Evolutionary conservation across 176 grass and related monocot genomes (phyloP).

Genomic region (Hordeum marinum): DNA sequence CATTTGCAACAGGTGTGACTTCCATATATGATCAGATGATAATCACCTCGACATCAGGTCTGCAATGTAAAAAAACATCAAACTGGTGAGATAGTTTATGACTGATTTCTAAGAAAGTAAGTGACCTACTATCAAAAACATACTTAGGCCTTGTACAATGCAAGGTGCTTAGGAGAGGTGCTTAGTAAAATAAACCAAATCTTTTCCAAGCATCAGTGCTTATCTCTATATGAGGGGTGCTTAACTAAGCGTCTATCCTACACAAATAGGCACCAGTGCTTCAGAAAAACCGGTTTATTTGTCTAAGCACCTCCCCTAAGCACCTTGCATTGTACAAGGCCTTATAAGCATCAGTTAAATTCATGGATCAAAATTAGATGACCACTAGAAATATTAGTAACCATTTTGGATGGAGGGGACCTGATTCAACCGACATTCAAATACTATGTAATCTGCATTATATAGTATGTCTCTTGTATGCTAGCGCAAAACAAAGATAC

Average conservation of each 20-base stretch:
- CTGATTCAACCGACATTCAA: neutral
- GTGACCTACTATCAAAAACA: neutral
- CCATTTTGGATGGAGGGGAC: neutral
- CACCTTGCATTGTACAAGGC: too few species aligned
- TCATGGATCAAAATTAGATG: neutral
- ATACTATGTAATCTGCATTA: neutral
- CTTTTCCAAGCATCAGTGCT: too few species aligned
- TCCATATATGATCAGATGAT: constrained; percentile 3
- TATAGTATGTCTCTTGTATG: neutral
- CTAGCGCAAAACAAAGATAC: neutral
- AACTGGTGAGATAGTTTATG: neutral
- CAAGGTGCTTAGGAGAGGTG: too few species aligned
- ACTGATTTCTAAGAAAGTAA: neutral
- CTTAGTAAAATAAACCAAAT: too few species aligned
- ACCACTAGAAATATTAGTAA: neutral
- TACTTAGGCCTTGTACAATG: too few species aligned
- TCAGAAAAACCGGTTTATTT: too few species aligned
- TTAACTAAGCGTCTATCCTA: too few species aligned
- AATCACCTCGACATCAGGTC: neutral
- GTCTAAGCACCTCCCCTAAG: too few species aligned
- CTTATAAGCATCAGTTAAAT: neutral
- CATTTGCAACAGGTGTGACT: constrained; percentile 4
- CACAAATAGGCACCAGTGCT: too few species aligned
- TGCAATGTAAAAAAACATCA: neutral
- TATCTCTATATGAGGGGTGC: too few species aligned